Evolutionary conservation across 768 basidiomycete genomes (phyloP), one percentile per base, ranked within the genome.

Genomic region (Scleroderma citrinum): DNA sequence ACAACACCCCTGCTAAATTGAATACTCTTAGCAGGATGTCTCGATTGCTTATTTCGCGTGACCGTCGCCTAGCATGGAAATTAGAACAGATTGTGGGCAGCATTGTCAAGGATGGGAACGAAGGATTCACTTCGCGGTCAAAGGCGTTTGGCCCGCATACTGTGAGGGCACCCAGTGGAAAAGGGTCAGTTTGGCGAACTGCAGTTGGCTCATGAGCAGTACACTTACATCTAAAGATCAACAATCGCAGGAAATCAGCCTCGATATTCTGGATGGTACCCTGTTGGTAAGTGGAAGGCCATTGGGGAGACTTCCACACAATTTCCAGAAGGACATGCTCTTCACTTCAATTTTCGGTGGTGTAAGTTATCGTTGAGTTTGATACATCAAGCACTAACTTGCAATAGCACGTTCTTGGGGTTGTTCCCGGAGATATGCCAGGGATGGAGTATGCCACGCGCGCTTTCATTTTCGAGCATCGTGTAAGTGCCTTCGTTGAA

Each of bases 271-370:
- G 2, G 55, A 64, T 16, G 76, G 76, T 11, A 42, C 56, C 21
- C 58, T 79, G 1, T 61, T 76, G 16, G 62, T 78, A 8, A 57
- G 71, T 12, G 76, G 76, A 7, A 66, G 66, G 48, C 64, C 69
- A 1, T 48, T 72, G 8, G 69, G 71, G 16, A 66, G 63, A 21
- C 64, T 78, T 13, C 72, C 76, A 0, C 24, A 37, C 7, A 49
- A 54, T 0, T 71, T 77, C 24, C 36, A 57, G 2, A 40, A 23
- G 0, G 66, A 76, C 53, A 23, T 61, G 1, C 55, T 62, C 2
- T 77, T 74, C 48, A 39, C 37, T 11, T 58, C 63, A 7, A 48
- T 76, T 16, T 68, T 78, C 37, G 62, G 65, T 24, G 34, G 63
- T n/a, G n/a, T n/a, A n/a, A n/a, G n/a, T n/a, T n/a, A n/a, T 49